Percentiles rank a stretch among this genome's conserved stretches.
Conservation (phyloP, 1,139 yeast genomes). For the Geotrichum europaeum region DNA sequence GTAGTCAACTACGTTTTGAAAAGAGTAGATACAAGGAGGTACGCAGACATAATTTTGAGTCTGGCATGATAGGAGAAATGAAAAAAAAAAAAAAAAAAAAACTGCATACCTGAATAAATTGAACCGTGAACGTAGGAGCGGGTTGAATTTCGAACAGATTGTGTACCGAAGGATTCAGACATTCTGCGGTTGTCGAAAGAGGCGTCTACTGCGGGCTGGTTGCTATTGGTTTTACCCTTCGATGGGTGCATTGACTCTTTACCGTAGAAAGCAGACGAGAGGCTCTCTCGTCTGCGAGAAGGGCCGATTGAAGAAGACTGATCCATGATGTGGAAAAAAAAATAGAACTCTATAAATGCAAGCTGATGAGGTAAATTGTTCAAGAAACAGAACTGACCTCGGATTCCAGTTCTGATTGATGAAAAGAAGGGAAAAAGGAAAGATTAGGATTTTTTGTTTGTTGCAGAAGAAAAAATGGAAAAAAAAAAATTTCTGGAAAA, state of each 20-base stretch:
- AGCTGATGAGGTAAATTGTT: background rate
- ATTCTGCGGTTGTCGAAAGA: slow-evolving; percentile 2
- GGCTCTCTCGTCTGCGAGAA: slow-evolving; percentile 9
- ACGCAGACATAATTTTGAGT: background rate
- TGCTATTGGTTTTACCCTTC: background rate
- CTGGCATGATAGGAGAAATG: background rate
- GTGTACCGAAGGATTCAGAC: slow-evolving; percentile 12
- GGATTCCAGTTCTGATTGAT: background rate
- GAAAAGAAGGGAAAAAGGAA: background rate
- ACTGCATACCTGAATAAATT: background rate
- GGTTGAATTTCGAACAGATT: slow-evolving; percentile 9
- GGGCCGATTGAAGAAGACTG: background rate
- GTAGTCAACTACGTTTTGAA: slow-evolving; percentile 6
- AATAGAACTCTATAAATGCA: background rate
- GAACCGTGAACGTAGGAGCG: slow-evolving; percentile 10
- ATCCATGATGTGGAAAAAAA: slow-evolving; percentile 6
- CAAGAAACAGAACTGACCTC: background rate
- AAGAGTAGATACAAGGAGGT: background rate
- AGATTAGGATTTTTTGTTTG: background rate
- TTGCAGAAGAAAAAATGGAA: background rate
- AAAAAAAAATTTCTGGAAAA: background rate
- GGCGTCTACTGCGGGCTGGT: background rate
- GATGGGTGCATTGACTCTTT: background rate
- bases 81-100: background rate
- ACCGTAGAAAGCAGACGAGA: slow-evolving; percentile 12